Evolutionary conservation across 192 early-diverging fungal species (phyloP).

Genomic region (Pilobolus umbonatus): DNA sequence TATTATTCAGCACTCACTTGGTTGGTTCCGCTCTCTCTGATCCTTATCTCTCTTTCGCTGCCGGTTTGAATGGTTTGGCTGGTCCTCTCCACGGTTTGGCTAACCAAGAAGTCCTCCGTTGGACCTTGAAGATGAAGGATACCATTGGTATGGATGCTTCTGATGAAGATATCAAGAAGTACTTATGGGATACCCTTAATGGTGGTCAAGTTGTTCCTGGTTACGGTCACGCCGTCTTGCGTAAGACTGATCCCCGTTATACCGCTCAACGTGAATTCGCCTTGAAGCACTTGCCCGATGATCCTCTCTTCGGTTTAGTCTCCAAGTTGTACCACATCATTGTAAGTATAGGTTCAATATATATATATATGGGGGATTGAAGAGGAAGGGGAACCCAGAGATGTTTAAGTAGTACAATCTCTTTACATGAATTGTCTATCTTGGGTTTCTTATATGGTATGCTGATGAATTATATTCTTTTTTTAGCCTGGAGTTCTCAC

Average conservation of each 20-base stretch:
- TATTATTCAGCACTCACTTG: conserved; percentile 45
- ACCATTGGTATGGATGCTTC: conserved; percentile 80
- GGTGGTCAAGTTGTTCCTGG: conserved; percentile 96
- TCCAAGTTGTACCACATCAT: conserved; percentile 96
- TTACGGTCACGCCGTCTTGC: conserved; percentile 97
- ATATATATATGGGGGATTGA: not conserved
- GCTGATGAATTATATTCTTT: not conserved
- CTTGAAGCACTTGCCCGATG: conserved; percentile 93
- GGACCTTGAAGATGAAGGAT: conserved; percentile 91
- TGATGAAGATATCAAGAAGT: conserved; percentile 94
- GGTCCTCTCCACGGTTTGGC: conserved; percentile 99
- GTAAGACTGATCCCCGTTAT: conserved; percentile 96
- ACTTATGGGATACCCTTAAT: conserved; percentile 95
- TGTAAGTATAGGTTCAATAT: conserved; percentile 11
- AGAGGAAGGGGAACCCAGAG: not conserved
- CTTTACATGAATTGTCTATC: no score
- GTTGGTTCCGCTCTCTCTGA: conserved; percentile 97
- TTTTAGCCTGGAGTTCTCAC: conserved; percentile 78
- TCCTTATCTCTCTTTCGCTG: conserved; percentile 96
- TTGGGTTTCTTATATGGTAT: not conserved
- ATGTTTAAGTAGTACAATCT: not conserved
- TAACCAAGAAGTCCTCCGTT: conserved; percentile 99
- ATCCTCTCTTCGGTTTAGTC: conserved; percentile 96
- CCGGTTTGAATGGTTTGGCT: conserved; percentile 94
- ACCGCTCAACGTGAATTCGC: conserved; percentile 98